A percentile compares a stretch with the other conserved stretches of the same genome.
These are phyloP conservation scores for Irpex sp. DNA, from an alignment of 1,284 basidiomycete species.

Conservation along the genomic window DNA sequence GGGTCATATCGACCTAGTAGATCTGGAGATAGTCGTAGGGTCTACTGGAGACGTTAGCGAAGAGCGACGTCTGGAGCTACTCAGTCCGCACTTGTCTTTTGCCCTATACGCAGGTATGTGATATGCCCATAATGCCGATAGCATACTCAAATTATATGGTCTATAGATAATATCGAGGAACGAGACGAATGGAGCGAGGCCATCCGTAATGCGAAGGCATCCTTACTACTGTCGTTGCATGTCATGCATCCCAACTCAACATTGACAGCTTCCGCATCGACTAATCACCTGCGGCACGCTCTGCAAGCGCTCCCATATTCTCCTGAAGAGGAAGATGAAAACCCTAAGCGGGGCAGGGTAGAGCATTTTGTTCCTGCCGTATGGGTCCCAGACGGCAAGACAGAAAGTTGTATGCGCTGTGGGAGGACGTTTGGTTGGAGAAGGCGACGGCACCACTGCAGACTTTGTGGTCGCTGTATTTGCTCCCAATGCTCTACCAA, in stretches of 20 bases:
- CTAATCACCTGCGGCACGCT: slow-evolving; percentile 65
- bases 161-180: slow-evolving; percentile 49
- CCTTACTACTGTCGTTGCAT: slow-evolving; percentile 64
- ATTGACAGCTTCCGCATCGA: slow-evolving; percentile 70
- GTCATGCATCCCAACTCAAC: slow-evolving; percentile 75
- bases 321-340: slow-evolving; percentile 41
- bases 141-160: neutral
- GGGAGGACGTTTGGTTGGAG: slow-evolving; percentile 76
- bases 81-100: slow-evolving; percentile 78
- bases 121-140: slow-evolving; percentile 3
- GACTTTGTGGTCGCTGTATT: slow-evolving; percentile 85
- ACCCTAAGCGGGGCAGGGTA: slow-evolving; percentile 52
- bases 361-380: slow-evolving; percentile 90
- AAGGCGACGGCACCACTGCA: slow-evolving; percentile 84
- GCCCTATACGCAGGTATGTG: slow-evolving; percentile 66
- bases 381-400: slow-evolving; percentile 87
- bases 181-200: slow-evolving; percentile 68
- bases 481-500: slow-evolving; percentile 81
- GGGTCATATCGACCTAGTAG: slow-evolving; percentile 65
- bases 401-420: slow-evolving; percentile 83
- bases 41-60: slow-evolving; percentile 42
- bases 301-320: slow-evolving; percentile 71
- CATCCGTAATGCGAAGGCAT: slow-evolving; percentile 71
- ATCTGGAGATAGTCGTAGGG: slow-evolving; percentile 72
- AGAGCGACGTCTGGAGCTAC: slow-evolving; percentile 62